Evolutionary conservation across 2,329 filamentous ascomycete genomes (phyloP), one percentile per base, ranked within the genome.

Genomic region (Aspergillus tanneri): DNA sequence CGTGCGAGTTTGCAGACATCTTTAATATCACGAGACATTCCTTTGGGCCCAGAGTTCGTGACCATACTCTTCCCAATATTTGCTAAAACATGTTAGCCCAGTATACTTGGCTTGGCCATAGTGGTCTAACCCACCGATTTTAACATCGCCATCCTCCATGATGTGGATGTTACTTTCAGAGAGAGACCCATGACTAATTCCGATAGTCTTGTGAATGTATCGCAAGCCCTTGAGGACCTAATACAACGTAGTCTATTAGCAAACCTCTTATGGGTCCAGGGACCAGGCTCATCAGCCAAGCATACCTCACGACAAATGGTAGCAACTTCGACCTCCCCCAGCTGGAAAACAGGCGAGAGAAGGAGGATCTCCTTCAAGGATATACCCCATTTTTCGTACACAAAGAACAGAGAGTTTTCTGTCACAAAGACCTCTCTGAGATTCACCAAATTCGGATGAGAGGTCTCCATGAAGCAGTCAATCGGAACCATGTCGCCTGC

Each of bases 41-140:
- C 27, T n/a, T 14, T 19, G 8, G 19, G 14, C 4, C 8, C 37
- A 11, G 22, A 18, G 12, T 34, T 28, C 24, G 12, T 16, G 19
- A 41, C 35, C 45, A 50, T 42, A 24, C 47, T 52, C 21, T 51
- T 35, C 9, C 48, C 43, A 41, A 54, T 40, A 19, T 47, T 47
- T 9, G 25, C 48, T 54, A 42, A 10, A 8, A 14, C 11, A 16
- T 11, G 10, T 32, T 4, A 46, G 25, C 28, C 24, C n/a, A n/a
- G 23, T 14, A 11, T 21, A 30, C 16, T 24, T 12, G 28, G 28
- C 11, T 39, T 24, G 11, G 18, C n/a, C n/a, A 43, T 21, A 10
- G 24, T 23, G 25, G 27, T 11, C 8, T 21, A 23, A 22, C 42
- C 25, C 12, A 53, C 47, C 40, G 21, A 50, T 47, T 21, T 46